Evolutionary conservation across 768 basidiomycete species (phyloP).

Genomic region (Pilatotrama ljubarskyi): DNA sequence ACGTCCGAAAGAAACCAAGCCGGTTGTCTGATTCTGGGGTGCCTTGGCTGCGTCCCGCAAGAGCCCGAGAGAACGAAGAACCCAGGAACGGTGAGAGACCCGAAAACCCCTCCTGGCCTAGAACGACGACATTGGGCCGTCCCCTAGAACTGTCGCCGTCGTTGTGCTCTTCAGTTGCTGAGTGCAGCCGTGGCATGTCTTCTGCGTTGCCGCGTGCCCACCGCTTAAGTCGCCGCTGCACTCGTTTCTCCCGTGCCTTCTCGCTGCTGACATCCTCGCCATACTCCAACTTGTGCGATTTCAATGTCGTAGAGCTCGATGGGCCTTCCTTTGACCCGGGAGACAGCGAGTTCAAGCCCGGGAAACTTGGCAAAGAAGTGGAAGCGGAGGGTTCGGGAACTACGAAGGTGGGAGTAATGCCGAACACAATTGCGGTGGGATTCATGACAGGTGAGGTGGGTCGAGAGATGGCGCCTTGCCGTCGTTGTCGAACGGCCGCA

Average conservation of each 20-base stretch:
- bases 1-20: slow-evolving; percentile 61
- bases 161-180: slow-evolving; percentile 39
- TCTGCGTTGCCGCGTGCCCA: slow-evolving; percentile 72
- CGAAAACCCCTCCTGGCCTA: slow-evolving; percentile 43
- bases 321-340: slow-evolving; percentile 41
- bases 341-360: slow-evolving; percentile 46
- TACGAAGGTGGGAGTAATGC: slow-evolving; percentile 78
- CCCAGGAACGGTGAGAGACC: slow-evolving; percentile 39
- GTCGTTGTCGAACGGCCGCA: slow-evolving; percentile 72
- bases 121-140: slow-evolving; percentile 43
- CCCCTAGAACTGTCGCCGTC: slow-evolving; percentile 25
- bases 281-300: slow-evolving; percentile 52
- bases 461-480: slow-evolving; percentile 62
- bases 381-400: slow-evolving; percentile 39
- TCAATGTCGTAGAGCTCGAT: slow-evolving; percentile 34
- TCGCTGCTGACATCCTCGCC: slow-evolving; percentile 67
- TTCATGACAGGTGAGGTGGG: slow-evolving; percentile 60
- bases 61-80: slow-evolving; percentile 21
- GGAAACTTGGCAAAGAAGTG: slow-evolving; percentile 31
- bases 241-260: slow-evolving; percentile 67
- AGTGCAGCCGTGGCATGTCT: slow-evolving; percentile 59
- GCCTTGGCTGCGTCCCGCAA: slow-evolving; percentile 17
- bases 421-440: slow-evolving; percentile 84
- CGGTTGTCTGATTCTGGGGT: slow-evolving; percentile 24
- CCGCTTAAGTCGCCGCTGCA: slow-evolving; percentile 66